Evolutionary conservation across 108 stramenopile genomes (phyloP).

Genomic region (Pseudonitzschia multistriata): DNA sequence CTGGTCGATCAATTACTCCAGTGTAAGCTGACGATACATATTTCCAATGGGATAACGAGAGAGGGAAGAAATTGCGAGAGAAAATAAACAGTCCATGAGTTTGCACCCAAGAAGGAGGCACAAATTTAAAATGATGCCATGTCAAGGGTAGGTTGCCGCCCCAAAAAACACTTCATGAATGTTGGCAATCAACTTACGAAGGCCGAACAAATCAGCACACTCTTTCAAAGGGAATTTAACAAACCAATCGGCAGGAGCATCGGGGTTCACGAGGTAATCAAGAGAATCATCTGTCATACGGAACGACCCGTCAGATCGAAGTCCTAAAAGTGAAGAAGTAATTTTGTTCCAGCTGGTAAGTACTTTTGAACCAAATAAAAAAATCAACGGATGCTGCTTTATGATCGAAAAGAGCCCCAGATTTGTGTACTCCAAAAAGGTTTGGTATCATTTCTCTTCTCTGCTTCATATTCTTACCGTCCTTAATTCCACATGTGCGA

Average conservation of each 20-base stretch:
- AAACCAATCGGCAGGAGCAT: conserved; percentile 93
- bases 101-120: too few species aligned
- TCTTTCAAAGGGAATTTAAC: conserved; percentile 93
- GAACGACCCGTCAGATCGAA: conserved; percentile 83
- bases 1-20: conserved; percentile 95
- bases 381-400: neutral
- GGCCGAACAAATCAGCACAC: conserved; percentile 49
- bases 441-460: neutral
- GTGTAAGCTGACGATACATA: conserved; percentile 76
- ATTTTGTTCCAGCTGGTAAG: neutral
- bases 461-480: conserved; percentile 55
- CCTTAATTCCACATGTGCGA: conserved; percentile 94
- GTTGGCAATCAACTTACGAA: conserved; percentile 31
- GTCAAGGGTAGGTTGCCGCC: too few species aligned
- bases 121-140: too few species aligned
- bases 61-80: neutral
- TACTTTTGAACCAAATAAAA: neutral
- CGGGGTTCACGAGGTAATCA: conserved; percentile 77
- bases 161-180: neutral
- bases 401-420: too few species aligned
- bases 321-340: conserved; percentile 14
- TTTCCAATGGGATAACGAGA: conserved; percentile 75
- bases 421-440: too few species aligned
- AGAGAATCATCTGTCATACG: conserved; percentile 84
- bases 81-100: too few species aligned